phyloP scores from a whole-genome alignment of 331 rosid species.

The Quercus lobata region DNA sequence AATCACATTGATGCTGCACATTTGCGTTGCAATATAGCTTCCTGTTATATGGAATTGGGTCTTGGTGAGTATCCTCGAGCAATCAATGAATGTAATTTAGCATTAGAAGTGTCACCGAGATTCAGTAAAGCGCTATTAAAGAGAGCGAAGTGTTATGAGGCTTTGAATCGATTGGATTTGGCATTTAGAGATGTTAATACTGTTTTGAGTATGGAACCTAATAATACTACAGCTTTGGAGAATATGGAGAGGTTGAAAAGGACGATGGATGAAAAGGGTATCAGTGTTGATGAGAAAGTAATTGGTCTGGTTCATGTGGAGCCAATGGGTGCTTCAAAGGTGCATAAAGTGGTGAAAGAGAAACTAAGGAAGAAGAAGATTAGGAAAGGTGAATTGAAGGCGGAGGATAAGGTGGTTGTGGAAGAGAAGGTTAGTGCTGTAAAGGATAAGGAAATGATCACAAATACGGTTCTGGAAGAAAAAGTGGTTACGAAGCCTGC shows the following conservation, averaged over 20 bases:
- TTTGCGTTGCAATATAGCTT: constrained; percentile 67
- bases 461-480: constrained; percentile 26
- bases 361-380: constrained; percentile 63
- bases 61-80: constrained; percentile 88
- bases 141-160: constrained; percentile 72
- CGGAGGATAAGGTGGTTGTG: constrained; percentile 37
- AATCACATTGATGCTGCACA: constrained; percentile 79
- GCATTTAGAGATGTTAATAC: constrained; percentile 73
- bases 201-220: constrained; percentile 66
- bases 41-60: constrained; percentile 82
- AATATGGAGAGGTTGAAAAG: constrained; percentile 48
- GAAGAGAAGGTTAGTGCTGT: constrained; percentile 45
- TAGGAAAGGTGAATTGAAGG: constrained; percentile 33
- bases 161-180: constrained; percentile 72
- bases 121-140: constrained; percentile 67
- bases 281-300: constrained; percentile 54
- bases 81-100: constrained; percentile 71
- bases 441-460: constrained; percentile 26
- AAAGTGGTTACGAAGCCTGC: constrained; percentile 25
- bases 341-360: constrained; percentile 59
- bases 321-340: constrained; percentile 27
- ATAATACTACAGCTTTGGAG: constrained; percentile 69
- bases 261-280: constrained; percentile 62
- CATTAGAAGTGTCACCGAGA: constrained; percentile 60
- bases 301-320: constrained; percentile 44